Base-by-base conservation (phyloP, 805 yeast species). In the Candida xyloterini region DNA sequence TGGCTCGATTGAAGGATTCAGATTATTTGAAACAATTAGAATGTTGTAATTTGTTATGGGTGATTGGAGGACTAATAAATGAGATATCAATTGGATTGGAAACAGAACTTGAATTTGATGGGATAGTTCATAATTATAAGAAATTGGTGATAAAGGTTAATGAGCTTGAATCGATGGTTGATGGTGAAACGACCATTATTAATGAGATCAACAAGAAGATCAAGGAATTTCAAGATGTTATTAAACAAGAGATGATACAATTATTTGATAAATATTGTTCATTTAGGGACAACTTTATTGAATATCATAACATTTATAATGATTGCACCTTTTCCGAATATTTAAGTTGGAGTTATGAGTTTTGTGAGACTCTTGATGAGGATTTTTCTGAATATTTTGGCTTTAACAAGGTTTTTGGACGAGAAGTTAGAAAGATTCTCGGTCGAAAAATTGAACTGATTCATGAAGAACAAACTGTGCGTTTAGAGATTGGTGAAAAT, bases 11-110 rank as follows among this genome's bases (percentile, higher is more conserved):
- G 11, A 23, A 41, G 23, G 57, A 53, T n/a, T 34, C 37, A 1
- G 57, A 55, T 16, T 44, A 48, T 33, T 27, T 48, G 6, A 37
- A 50, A 15, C 55, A 60, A 29, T 42, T 59, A n/a, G 63, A 59
- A n/a, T 33, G 53, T 1, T 57, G 63, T 29, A 61, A 61, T 36
- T 47, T 49, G 31, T 44, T 63, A 21, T 60, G 64, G 63, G 48
- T 58, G 9, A 50, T 63, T 18, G 49, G 53, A 18, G 65, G 63
- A 5, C 38, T 61, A 5, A 16, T 60, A 10, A 51, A 44, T 24
- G 65, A 62, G 30, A 33, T 58, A 15, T 27, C 51, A 2, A 30
- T 45, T 18, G 45, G 44, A 14, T 10, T 46, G 8, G 31, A 44
- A 18, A 40, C 39, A 3, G 37, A 27, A 26, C 28, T 40, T 3